These are phyloP conservation scores for Xerocomellus chrysenteron DNA, from an alignment of 768 basidiomycete genomes.

Conservation along the genomic window DNA sequence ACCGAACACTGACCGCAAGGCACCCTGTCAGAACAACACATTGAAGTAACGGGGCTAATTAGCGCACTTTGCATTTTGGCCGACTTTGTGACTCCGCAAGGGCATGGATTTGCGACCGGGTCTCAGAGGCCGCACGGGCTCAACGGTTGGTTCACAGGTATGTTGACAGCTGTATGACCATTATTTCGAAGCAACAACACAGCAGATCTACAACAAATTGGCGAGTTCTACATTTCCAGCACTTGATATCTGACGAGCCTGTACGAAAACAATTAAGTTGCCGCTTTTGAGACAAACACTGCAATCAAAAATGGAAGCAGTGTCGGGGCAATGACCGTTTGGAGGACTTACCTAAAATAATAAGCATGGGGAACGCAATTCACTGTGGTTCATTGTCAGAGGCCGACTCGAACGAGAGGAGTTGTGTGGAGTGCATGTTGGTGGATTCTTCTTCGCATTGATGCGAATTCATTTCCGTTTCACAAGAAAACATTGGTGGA, in stretches of 20 bases:
- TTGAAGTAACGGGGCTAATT: conserved; percentile 33
- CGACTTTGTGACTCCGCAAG: conserved; percentile 31
- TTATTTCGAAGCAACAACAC: conserved; percentile 23
- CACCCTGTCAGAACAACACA: conserved; percentile 30
- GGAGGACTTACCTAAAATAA: conserved; percentile 28
- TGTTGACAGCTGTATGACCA: conserved; percentile 25
- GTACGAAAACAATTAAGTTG: conserved; percentile 18
- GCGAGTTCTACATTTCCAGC: conserved; percentile 23
- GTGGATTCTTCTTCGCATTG: conserved; percentile 20
- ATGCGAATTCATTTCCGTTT: conserved; percentile 36
- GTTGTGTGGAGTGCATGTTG: conserved; percentile 21
- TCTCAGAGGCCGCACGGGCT: conserved; percentile 27
- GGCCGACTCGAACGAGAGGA: conserved; percentile 16
- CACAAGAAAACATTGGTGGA: conserved; percentile 24
- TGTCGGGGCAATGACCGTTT: conserved; percentile 5
- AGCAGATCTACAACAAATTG: conserved; percentile 28
- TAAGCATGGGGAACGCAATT: conserved; percentile 17
- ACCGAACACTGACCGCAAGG: conserved; percentile 32
- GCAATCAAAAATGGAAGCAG: conserved; percentile 22
- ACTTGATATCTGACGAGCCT: conserved; percentile 20
- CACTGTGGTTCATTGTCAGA: conserved; percentile 26
- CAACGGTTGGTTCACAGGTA: conserved; percentile 8
- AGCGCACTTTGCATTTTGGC: conserved; percentile 34
- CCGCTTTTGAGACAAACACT: conserved; percentile 18
- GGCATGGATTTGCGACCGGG: conserved; percentile 25